Base-by-base conservation (phyloP, 2,329 filamentous ascomycete genomes). In the Penicillium sp. region DNA sequence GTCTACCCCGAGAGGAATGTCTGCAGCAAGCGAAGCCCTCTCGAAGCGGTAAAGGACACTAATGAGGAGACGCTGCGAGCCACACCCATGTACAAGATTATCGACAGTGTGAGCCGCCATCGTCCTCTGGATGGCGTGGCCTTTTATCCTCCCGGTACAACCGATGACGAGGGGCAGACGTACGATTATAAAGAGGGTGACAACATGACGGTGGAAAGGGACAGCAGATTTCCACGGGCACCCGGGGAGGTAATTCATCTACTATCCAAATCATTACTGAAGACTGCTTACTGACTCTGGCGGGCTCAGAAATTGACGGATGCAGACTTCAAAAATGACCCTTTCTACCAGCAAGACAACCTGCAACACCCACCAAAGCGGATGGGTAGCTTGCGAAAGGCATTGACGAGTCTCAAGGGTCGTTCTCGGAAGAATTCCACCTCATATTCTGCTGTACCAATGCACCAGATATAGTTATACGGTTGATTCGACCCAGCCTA, bases 101-200 rank as follows among this genome's bases (percentile, higher is more conserved):
- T 82, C 56, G 91, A 97, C 72, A 84, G 88, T 21, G 71, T 97
- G 1, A 72, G 79, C 30, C 84, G 79, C 61, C 89, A 94, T 66
- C 83, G 89, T 14, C 93, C 93, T 0, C 77, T 97, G 0, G 89
- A 95, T 66, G 92, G 91, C 3, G 87, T 86, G 0, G 89, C 91
- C 1, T 77, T 77, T 18, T 82, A 94, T n/a, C 89, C 92, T 1
- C 85, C 88, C 0, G 91, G 92, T 21, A 74, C 81, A 63, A 73
- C 74, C 1, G 91, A 95, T 68, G 74, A 81, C 18, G 79, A 83
- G 55, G 92, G 92, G 2, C 81, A 84, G 53, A 76, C 81, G 11
- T 90, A 95, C 78, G 63, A 86, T 26, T 97, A 97, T 65, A 79
- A 90, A 65, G 91, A 97, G 66, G 91, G 91, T n/a, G 81, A 87